Evolutionary conservation across 176 grass and related monocot species (phyloP), one percentile per base, ranked within the genome.

Genomic region (Rhynchospora breviuscula): DNA sequence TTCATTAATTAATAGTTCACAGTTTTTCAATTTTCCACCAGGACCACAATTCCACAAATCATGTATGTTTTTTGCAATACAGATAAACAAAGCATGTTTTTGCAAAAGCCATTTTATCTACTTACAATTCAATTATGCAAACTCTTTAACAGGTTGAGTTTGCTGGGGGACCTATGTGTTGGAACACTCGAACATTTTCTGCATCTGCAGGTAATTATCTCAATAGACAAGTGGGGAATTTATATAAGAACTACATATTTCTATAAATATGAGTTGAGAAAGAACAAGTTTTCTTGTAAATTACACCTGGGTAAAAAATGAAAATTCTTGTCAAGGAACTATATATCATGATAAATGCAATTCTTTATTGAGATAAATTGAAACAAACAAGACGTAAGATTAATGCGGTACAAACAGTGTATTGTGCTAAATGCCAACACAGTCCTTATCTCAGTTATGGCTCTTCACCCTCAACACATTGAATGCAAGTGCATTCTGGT

Each of bases 91-190:
- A 9, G 11, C n/a, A 44, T 47, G 9, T 49, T 47, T 72, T 72
- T 49, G 7, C 40, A 45, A 12, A 14, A 72, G 33, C 17, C 19
- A 67, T 58, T 68, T 65, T 46, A 75, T 58, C 13, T 51, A 17
- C 23, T 83, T 80, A 66, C 69, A 87, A 84, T 46, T 76, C 45
- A 53, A 17, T 76, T 54, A 31, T 52, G 19, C 11, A 52, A 47
- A 45, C 67, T 76, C 2, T 26, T 76, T 15, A 76, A 53, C 87
- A 98, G 95, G 91, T 98, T 25, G 95, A 98, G 67, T 98, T 98
- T 90, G 88, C 88, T 84, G 95, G 95, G 63, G 95, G 95, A 9
- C 91, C 92, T 81, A 93, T 98, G 91, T 98, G 95, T 90, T 95
- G 92, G 95, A 93, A 67, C 76, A 93, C 91, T 87, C 92, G 92